Evolutionary conservation across 306 rosid species (phyloP).

Genomic region (Clitoria ternatea): DNA sequence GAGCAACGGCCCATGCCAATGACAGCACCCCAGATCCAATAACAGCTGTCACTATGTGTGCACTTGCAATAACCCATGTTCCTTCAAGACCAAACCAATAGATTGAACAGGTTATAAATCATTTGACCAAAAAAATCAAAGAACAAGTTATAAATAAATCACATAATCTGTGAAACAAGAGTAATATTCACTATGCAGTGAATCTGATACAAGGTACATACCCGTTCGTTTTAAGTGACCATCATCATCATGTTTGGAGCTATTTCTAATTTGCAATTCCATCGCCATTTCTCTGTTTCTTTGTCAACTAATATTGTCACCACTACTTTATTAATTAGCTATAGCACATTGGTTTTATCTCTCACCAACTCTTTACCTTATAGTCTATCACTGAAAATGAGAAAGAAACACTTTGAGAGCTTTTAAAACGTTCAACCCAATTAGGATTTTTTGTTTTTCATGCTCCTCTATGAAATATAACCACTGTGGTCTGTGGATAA

Average conservation of each 20-base stretch:
- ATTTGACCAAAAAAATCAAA: no score
- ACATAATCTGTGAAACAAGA: not conserved
- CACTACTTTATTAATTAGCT: not conserved
- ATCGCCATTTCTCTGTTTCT: not conserved
- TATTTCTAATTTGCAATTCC: not conserved
- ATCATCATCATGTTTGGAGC: slow-evolving; percentile 40
- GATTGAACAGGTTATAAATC: no score
- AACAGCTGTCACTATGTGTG: slow-evolving; percentile 46
- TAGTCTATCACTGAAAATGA: not conserved
- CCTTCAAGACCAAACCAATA: no score
- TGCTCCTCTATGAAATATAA: no score
- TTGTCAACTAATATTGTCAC: not conserved
- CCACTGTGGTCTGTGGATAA: no score
- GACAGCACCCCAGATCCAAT: slow-evolving; percentile 51
- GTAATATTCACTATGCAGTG: no score
- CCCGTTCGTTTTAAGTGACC: slow-evolving; percentile 38
- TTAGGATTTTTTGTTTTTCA: no score
- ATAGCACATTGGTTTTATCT: not conserved
- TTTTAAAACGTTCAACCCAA: no score
- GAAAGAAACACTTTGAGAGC: not conserved
- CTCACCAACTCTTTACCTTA: not conserved
- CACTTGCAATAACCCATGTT: slow-evolving; percentile 40
- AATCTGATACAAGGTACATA: not conserved
- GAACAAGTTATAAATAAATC: no score
- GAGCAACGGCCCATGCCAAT: slow-evolving; percentile 43